phyloP scores from a whole-genome alignment of 352 stramenopile genomes.

The Thraustochytrium striatum region DNA sequence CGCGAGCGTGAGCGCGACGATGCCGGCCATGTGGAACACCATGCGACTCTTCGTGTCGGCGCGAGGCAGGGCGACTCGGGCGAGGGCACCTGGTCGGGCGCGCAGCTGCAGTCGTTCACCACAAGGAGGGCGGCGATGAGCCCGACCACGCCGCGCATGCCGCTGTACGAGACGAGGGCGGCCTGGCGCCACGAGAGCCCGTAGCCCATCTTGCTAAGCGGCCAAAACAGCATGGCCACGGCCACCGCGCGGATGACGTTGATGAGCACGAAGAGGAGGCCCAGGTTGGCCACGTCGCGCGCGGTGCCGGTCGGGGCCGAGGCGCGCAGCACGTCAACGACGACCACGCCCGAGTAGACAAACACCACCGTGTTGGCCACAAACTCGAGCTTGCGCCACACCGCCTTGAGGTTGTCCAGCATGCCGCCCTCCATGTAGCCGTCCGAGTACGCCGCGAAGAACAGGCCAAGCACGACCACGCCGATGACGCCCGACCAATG shows the following conservation, averaged over 20 bases:
- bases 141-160: conserved; percentile 58
- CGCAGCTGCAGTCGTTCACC: not conserved
- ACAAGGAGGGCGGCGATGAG: conserved; percentile 55
- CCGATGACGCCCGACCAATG: conserved; percentile 62
- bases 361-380: conserved; percentile 70
- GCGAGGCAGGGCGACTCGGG: not conserved
- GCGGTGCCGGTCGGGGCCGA: no score
- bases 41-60: conserved; percentile 20
- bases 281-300: not conserved
- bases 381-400: conserved; percentile 64
- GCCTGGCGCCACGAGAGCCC: conserved; percentile 40
- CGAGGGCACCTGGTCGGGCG: not conserved
- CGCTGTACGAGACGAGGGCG: conserved; percentile 49
- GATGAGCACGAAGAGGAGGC: conserved; percentile 48
- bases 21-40: conserved; percentile 56
- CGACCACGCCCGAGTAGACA: conserved; percentile 59
- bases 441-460: conserved; percentile 57
- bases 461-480: conserved; percentile 61
- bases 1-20: conserved; percentile 54
- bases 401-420: conserved; percentile 60
- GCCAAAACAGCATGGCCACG: conserved; percentile 46
- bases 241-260: conserved; percentile 53
- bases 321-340: no score
- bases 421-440: conserved; percentile 58
- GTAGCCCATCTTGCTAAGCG: conserved; percentile 46